phyloP scores from a whole-genome alignment of 2,329 filamentous ascomycete species.

The Claviceps purpurea region DNA sequence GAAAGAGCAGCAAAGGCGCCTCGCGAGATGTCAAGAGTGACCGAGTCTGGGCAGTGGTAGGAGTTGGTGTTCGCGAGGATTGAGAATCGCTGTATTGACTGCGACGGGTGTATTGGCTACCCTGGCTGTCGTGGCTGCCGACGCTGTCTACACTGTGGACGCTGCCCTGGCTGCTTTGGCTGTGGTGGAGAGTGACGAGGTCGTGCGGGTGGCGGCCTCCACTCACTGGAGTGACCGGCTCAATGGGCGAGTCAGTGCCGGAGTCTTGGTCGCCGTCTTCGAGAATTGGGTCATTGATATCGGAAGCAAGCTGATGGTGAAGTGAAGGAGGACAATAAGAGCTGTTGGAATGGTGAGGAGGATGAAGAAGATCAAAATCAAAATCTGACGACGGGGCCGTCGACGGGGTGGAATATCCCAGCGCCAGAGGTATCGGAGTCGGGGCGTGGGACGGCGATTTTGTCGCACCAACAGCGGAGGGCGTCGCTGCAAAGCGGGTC shows the following conservation, averaged over 20 bases:
- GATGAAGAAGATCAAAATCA: conserved; percentile 1
- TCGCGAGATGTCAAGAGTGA: conserved; percentile 4
- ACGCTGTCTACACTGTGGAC: neutral
- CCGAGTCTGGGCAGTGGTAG: conserved; percentile 9
- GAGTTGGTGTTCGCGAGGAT: conserved; percentile 13
- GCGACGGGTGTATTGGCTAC: neutral
- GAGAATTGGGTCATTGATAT: conserved; percentile 38
- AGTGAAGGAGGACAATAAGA: conserved; percentile 25
- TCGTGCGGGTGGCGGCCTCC: conserved; percentile 41
- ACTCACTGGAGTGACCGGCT: conserved; percentile 49
- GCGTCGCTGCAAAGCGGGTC: conserved; percentile 4
- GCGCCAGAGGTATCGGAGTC: conserved; percentile 4
- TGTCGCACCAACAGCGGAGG: conserved; percentile 2
- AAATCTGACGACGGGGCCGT: conserved; percentile 2
- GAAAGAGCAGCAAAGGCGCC: conserved; percentile 7
- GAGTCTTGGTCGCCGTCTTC: conserved; percentile 43
- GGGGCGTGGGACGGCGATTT: conserved; percentile 3
- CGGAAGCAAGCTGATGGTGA: conserved; percentile 33
- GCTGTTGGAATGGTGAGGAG: conserved; percentile 9
- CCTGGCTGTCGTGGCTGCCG: conserved; percentile 12
- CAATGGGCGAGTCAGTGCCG: conserved; percentile 43
- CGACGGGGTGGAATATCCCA: conserved; percentile 3
- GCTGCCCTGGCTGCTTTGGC: conserved; percentile 11
- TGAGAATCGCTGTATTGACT: conserved; percentile 11
- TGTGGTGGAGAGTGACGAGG: conserved; percentile 29